A percentile compares a stretch with the other conserved stretches of the same genome.
Conservation (phyloP, 2,329 filamentous ascomycete species). For the Aspergillus latus region DNA sequence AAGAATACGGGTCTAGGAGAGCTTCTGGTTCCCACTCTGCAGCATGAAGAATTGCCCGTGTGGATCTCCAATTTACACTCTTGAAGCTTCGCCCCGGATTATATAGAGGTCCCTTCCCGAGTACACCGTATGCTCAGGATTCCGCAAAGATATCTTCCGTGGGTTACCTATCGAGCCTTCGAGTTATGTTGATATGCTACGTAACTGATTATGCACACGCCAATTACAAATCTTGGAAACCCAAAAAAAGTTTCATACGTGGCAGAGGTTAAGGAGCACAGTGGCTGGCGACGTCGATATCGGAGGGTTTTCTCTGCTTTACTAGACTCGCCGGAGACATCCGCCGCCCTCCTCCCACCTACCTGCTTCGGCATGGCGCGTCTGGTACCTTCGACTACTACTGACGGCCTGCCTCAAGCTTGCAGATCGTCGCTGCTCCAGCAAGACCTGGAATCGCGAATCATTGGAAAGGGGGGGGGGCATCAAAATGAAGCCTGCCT, state of each 20-base stretch:
- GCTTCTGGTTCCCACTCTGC: conserved; percentile 12
- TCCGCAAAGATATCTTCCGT: background rate
- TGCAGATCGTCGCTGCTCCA: conserved; percentile 22
- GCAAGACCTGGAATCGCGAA: conserved; percentile 19
- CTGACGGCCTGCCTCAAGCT: conserved; percentile 16
- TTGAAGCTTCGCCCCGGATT: conserved; percentile 20
- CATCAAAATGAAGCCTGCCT: conserved; percentile 13
- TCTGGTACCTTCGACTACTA: conserved; percentile 10
- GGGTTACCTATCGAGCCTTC: background rate
- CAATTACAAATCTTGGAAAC: conserved; percentile 5
- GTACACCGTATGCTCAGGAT: background rate
- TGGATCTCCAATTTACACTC: conserved; percentile 6
- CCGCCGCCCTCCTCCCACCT: conserved; percentile 8
- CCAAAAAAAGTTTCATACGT: conserved; percentile 3
- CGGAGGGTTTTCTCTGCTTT: conserved; percentile 1
- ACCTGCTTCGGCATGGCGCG: conserved; percentile 10
- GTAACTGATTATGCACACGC: conserved; percentile 2
- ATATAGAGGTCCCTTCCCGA: background rate
- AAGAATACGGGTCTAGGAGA: conserved; percentile 3
- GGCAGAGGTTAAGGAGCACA: conserved; percentile 6
- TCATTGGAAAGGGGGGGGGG: background rate
- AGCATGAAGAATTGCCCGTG: conserved; percentile 14
- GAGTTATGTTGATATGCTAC: background rate
- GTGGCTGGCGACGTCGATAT: conserved; percentile 11
- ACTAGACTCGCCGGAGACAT: background rate